Base-by-base conservation (phyloP, 257 asterid species). In the Solanum medicagineum region DNA sequence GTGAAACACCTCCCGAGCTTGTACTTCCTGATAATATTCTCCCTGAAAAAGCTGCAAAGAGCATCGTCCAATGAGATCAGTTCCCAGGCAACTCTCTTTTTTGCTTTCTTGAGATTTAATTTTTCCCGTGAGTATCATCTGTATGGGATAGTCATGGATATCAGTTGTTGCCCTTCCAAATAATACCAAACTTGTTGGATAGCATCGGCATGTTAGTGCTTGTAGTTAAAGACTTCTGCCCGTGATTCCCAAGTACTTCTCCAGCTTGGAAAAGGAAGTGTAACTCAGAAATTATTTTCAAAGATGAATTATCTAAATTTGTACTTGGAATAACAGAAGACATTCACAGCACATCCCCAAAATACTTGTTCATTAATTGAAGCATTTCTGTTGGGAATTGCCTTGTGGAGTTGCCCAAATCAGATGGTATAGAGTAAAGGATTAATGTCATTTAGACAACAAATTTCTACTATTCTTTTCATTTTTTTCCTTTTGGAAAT, bases 1-100 rank as follows among this genome's bases (percentile, higher is more conserved):
- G 98, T 29, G 98, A 94, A 89, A 95, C 94, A 65, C 98, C 96
- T 40, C 93, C 93, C 1, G 97, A 95, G 84, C 95, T 95, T 56
- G 83, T 91, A 82, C 98, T 93, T 81, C 97, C 99, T 4, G 97
- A 94, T 26, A 91, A 91, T 89, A 91, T 93, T 81, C 89, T 94
- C 69, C 97, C 96, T 1, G 91, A 87, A 5, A 94, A 94, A 90
- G 83, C 94, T 87, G 89, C 87, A 32, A 95, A 93, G 84, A 89
- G 89, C 62, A 70, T 75, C 24, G 15, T 87, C 57, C 92, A 87
- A 86, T 91, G 90, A 94, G 89, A 85, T 51, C 10, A 86, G 71
- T 40, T n/a, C 54, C 22, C 20, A 59, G 68, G 65, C 70, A 63
- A 84, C 81, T 89, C 74, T 83, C 83, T 22, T 73, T 79, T 86